These are phyloP conservation scores for Talaromyces sp. DNA, from an alignment of 2,329 filamentous ascomycete genomes.

Conservation along the genomic window DNA sequence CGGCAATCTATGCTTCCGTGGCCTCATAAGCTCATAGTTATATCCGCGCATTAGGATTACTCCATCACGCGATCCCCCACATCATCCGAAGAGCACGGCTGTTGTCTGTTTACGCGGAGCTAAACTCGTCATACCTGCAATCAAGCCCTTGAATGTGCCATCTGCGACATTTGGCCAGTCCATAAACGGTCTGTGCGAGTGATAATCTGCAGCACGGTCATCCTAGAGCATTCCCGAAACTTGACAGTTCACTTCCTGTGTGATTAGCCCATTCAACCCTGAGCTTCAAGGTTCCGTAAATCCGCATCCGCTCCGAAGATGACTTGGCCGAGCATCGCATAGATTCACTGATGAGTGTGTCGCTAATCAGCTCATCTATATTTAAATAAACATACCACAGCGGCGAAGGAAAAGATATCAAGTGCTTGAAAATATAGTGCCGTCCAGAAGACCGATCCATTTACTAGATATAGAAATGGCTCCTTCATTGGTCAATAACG, in stretches of 20 bases:
- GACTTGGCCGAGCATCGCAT: neutral
- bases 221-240: neutral
- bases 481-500: neutral
- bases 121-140: neutral
- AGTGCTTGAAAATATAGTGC: neutral
- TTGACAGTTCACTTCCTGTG: constrained; percentile 2
- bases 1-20: no score
- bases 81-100: neutral
- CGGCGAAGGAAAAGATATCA: neutral
- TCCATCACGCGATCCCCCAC: neutral
- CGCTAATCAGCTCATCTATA: neutral
- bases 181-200: neutral
- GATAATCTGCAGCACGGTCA: neutral
- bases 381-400: neutral
- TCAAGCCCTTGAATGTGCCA: neutral
- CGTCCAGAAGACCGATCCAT: neutral
- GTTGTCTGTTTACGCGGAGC: neutral
- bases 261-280: neutral
- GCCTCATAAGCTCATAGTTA: neutral
- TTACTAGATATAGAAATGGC: neutral
- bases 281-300: neutral
- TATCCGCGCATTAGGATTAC: neutral
- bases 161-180: neutral
- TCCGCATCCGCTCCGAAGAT: neutral
- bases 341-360: neutral